Conservation (phyloP, 2,329 filamentous ascomycete genomes). For the Diplodia corticola region DNA sequence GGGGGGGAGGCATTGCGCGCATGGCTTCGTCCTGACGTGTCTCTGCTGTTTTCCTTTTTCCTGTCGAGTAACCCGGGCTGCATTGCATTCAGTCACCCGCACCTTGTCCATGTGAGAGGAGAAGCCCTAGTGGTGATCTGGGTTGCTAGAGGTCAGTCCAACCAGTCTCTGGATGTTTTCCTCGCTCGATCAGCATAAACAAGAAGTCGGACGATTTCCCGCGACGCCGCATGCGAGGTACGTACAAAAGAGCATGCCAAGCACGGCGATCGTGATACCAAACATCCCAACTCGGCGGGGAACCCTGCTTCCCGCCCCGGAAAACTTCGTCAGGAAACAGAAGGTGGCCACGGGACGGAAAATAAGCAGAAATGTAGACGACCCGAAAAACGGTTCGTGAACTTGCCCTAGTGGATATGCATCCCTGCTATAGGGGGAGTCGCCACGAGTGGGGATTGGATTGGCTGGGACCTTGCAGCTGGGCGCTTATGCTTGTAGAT, state of each 20-base stretch:
- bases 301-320: neutral
- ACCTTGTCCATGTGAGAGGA: neutral
- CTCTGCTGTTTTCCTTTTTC: neutral
- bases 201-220: neutral
- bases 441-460: neutral
- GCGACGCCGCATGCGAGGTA: neutral
- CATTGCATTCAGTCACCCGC: neutral
- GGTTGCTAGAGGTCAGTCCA: neutral
- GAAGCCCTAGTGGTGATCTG: neutral
- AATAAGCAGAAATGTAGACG: neutral
- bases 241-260: neutral
- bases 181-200: neutral
- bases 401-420: neutral
- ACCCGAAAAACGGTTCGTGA: neutral
- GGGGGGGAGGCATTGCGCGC: neutral
- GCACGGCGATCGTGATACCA: constrained; percentile 10
- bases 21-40: neutral
- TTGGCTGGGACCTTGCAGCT: neutral
- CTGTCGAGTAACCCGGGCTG: neutral
- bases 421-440: neutral
- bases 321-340: neutral
- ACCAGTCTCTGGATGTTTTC: neutral
- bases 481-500: neutral
- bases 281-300: constrained; percentile 5
- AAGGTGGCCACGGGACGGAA: neutral